phyloP scores from a whole-genome alignment of 257 asterid species.

The Echites panduratus region DNA sequence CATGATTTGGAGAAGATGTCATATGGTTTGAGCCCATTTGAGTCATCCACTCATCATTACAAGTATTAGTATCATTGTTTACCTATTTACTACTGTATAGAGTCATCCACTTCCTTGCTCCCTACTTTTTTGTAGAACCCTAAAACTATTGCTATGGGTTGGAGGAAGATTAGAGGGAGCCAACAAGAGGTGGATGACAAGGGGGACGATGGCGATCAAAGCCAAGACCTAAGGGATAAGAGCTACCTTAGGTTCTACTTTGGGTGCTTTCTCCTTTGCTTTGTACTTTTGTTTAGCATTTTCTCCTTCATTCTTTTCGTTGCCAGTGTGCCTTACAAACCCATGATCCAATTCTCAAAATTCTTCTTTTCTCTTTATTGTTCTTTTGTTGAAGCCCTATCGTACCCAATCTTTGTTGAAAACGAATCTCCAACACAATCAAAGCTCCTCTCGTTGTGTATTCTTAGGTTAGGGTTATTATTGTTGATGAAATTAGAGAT shows the following conservation, averaged over 20 bases:
- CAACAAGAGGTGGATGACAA: conserved; percentile 28
- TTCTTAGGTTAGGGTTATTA: too few relatives aligned
- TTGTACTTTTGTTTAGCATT: conserved; percentile 43
- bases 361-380: background rate
- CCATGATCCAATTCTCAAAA: conserved; percentile 17
- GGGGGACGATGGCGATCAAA: conserved; percentile 37
- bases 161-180: conserved; percentile 50
- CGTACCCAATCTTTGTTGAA: too few relatives aligned
- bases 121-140: conserved; percentile 62
- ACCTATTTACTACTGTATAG: conserved; percentile 88
- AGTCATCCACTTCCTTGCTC: conserved; percentile 78
- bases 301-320: conserved; percentile 81
- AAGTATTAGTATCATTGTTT: conserved; percentile 75
- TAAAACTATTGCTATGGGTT: conserved; percentile 26
- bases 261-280: conserved; percentile 54
- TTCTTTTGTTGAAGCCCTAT: too few relatives aligned
- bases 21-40: conserved; percentile 72
- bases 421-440: too few relatives aligned
- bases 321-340: conserved; percentile 52
- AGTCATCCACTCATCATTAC: conserved; percentile 60
- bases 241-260: conserved; percentile 45
- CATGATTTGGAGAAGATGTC: too few relatives aligned
- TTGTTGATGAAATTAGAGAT: too few relatives aligned
- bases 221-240: conserved; percentile 15
- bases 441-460: too few relatives aligned